These are phyloP conservation scores for Scytalidium lignicola DNA, from an alignment of 2,329 filamentous ascomycete genomes.

Conservation along the genomic window DNA sequence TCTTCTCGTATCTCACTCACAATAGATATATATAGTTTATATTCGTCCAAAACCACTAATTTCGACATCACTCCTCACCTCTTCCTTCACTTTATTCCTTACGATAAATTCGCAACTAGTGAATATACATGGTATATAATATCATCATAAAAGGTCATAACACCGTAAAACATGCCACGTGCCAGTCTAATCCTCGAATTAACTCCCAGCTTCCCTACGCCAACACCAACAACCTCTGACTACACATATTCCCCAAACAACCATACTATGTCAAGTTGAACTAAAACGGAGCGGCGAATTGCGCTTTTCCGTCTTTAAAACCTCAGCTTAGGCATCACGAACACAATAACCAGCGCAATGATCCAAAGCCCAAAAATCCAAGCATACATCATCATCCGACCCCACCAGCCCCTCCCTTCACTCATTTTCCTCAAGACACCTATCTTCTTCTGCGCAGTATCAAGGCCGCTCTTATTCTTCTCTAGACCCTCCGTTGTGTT, in stretches of 20 bases:
- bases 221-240: no score
- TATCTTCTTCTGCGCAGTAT: conserved; percentile 72
- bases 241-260: no score
- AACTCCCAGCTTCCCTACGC: background rate
- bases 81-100: no score
- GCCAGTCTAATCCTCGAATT: background rate
- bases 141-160: no score
- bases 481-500: conserved; percentile 71
- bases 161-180: background rate
- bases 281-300: no score
- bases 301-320: conserved; percentile 53
- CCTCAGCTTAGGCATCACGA: conserved; percentile 80
- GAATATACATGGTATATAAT: no score
- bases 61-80: no score
- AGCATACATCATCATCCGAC: conserved; percentile 74
- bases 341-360: conserved; percentile 72
- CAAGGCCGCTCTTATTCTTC: conserved; percentile 69
- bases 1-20: no score
- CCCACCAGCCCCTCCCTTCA: conserved; percentile 85
- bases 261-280: background rate
- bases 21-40: no score
- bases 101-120: no score
- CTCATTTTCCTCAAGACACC: conserved; percentile 71
- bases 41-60: no score
- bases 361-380: conserved; percentile 81